Base-by-base conservation (phyloP, 2,329 filamentous ascomycete species). In the Didymella lethalis region DNA sequence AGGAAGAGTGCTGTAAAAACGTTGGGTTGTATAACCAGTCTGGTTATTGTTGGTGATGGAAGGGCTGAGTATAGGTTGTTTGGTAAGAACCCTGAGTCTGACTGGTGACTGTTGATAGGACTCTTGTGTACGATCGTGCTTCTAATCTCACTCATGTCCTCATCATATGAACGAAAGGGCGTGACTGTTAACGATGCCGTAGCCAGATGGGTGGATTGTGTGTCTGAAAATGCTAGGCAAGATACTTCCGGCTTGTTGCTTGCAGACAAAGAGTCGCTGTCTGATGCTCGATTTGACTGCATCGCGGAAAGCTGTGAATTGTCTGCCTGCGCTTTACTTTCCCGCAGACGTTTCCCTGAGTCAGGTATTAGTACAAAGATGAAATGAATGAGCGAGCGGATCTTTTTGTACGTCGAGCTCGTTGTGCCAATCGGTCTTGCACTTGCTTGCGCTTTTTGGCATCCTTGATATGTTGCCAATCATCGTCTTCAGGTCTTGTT, bases 401-500 rank as follows among this genome's bases (percentile, higher is more conserved):
- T 7, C 18, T 6, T 28, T 14, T 66, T 69, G 64, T 66, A 78
- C 76, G 61, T 64, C 76, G 66, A 23, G 75, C 76, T 66, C 77
- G 65, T 59, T 79, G 76, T 25, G 77, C 77, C 41, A 78, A 59
- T 44, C 75, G 67, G 63, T 79, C 76, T 63, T 78, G 76, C n/a
- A 78, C 77, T 48, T 76, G 72, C 63, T 79, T 78, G 38, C 77
- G 66, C 57, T 77, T 73, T 40, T 71, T 75, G 4, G 74, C 69
- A 54, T 78, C 75, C 44, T 71, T 54, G 26, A 78, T 69, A 18
- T 69, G 66, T 34, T 71, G 69, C 76, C 77, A 79, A 26, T 69
- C 57, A 31, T 75, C 70, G 12, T 70, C 67, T 32, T 63, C 66
- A 0, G 68, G 66, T 20, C 57, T 56, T 10, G 63, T 69, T 57